Conservation (phyloP, 257 asterid species). For the Lycium ferocissimum region DNA sequence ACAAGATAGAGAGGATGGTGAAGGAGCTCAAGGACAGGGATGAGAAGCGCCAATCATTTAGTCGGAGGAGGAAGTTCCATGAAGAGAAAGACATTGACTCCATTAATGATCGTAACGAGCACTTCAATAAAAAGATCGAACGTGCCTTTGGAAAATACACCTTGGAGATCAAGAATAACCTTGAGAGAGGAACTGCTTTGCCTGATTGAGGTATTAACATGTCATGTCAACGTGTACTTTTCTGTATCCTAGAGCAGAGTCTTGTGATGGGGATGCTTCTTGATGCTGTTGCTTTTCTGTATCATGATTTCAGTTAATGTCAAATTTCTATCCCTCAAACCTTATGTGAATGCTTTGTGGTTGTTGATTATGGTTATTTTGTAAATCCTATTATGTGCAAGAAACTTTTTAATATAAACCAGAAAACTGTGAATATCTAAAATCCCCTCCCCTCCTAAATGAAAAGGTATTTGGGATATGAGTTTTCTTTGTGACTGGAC, state of each 20-base stretch:
- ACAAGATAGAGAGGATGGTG: conserved; percentile 85
- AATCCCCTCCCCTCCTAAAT: not conserved
- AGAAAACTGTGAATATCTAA: conserved; percentile 6
- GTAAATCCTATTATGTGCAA: not conserved
- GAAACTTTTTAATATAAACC: not conserved
- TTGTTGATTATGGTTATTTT: not conserved
- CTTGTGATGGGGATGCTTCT: not conserved
- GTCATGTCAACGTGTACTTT: not conserved
- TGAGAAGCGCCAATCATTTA: conserved; percentile 77
- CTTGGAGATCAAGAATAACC: conserved; percentile 94
- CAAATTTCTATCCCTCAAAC: not conserved
- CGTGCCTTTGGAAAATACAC: conserved; percentile 95
- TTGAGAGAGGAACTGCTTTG: conserved; percentile 78
- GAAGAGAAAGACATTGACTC: conserved; percentile 99
- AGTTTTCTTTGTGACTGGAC: not conserved
- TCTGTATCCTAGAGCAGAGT: conserved; percentile 12
- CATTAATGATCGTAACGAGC: conserved; percentile 86
- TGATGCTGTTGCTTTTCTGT: conserved; percentile 16
- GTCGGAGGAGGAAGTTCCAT: conserved; percentile 92
- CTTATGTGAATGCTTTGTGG: not conserved
- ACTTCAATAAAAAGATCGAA: conserved; percentile 94
- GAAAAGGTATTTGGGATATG: not conserved
- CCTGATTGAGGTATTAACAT: conserved; percentile 51
- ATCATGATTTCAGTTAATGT: not conserved
- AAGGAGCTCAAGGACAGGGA: conserved; percentile 89